Conservation (phyloP, 768 basidiomycete genomes). For the Leucosporidium creatinivorum region DNA sequence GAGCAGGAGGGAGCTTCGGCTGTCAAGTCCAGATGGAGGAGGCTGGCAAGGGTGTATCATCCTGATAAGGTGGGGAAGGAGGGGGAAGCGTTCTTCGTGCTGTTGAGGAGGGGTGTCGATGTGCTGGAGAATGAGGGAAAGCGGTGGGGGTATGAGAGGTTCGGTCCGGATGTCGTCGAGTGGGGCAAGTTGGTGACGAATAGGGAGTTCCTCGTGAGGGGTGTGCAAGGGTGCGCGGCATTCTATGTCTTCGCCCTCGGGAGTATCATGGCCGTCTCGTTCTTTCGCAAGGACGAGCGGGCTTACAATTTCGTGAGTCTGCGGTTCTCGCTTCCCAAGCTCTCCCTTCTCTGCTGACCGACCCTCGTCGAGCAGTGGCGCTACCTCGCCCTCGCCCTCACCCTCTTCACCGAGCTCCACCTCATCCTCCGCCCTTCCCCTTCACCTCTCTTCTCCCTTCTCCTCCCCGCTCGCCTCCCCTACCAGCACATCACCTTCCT, state of each 20-base stretch:
- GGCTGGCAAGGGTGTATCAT: slow-evolving; percentile 66
- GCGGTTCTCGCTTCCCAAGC: slow-evolving; percentile 6
- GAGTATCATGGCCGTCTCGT: slow-evolving; percentile 57
- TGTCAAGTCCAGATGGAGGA: slow-evolving; percentile 65
- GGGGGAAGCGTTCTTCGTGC: slow-evolving; percentile 58
- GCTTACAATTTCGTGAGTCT: slow-evolving; percentile 56
- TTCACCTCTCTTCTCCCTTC: slow-evolving; percentile 27
- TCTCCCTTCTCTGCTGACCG: slow-evolving; percentile 17
- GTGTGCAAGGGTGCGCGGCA: slow-evolving; percentile 55
- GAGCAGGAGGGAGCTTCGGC: slow-evolving; percentile 44
- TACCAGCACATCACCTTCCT: slow-evolving; percentile 72
- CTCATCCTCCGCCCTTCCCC: slow-evolving; percentile 19
- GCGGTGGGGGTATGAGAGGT: slow-evolving; percentile 83
- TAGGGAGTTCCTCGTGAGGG: slow-evolving; percentile 61
- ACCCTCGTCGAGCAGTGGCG: slow-evolving; percentile 56
- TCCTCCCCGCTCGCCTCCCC: slow-evolving; percentile 60
- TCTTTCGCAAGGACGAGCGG: slow-evolving; percentile 55
- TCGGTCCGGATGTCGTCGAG: slow-evolving; percentile 62
- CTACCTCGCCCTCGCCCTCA: slow-evolving; percentile 54
- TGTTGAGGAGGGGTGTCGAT: slow-evolving; percentile 66
- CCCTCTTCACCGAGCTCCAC: slow-evolving; percentile 22
- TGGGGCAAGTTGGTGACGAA: slow-evolving; percentile 66
- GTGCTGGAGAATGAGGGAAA: slow-evolving; percentile 67
- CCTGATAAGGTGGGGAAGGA: slow-evolving; percentile 61
- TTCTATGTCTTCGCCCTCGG: slow-evolving; percentile 61